Evolutionary conservation across 108 stramenopile genomes (phyloP).

Genomic region (Asterionellopsis glacialis): DNA sequence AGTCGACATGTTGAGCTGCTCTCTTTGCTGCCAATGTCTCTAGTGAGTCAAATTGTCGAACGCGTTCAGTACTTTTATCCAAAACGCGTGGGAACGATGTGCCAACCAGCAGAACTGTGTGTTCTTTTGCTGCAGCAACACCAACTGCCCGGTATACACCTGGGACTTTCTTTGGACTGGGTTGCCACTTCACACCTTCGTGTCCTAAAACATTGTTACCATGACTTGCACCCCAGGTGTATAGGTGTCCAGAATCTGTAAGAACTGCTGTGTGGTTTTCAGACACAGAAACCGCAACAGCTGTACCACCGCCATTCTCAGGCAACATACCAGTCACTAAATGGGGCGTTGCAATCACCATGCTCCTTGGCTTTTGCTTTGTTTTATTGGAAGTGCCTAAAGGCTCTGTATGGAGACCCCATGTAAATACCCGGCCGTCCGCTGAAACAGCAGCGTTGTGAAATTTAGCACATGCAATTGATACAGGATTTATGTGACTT

Average conservation of each 20-base stretch:
- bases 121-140: conserved; percentile 76
- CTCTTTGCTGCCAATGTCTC: conserved; percentile 46
- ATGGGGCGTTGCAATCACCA: conserved; percentile 46
- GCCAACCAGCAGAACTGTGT: conserved; percentile 72
- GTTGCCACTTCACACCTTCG: conserved; percentile 73
- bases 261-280: conserved; percentile 76
- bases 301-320: conserved; percentile 75
- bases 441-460: conserved; percentile 85
- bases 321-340: conserved; percentile 77
- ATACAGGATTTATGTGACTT: conserved; percentile 57
- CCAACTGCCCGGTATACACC: conserved; percentile 72
- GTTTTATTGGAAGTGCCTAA: conserved; percentile 34
- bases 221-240: conserved; percentile 71
- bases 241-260: conserved; percentile 65
- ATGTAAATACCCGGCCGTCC: conserved; percentile 89
- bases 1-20: conserved; percentile 62
- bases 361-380: neutral
- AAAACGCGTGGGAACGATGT: conserved; percentile 45
- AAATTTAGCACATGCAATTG: conserved; percentile 70
- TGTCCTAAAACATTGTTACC: conserved; percentile 67
- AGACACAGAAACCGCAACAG: conserved; percentile 72
- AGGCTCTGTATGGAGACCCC: conserved; percentile 80
- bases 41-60: conserved; percentile 9
- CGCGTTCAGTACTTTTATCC: neutral
- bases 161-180: conserved; percentile 62